These are phyloP conservation scores for Viola pubescens DNA, from an alignment of 441 rosid genomes.

Conservation along the genomic window DNA sequence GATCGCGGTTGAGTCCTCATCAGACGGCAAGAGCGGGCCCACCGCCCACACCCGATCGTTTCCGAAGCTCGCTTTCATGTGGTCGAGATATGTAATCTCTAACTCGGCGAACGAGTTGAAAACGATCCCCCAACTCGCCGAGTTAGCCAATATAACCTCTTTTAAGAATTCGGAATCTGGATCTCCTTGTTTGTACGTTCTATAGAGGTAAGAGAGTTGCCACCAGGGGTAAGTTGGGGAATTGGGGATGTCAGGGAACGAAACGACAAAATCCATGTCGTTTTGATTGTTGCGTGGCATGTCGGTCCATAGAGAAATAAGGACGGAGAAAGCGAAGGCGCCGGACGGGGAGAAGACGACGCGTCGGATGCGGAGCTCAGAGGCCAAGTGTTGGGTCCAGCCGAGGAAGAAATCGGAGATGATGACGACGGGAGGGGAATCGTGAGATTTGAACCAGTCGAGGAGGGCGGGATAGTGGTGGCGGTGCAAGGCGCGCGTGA, in stretches of 20 bases:
- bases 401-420: slow-evolving; percentile 62
- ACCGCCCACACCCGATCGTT: slow-evolving; percentile 40
- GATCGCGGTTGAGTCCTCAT: not conserved
- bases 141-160: slow-evolving; percentile 20
- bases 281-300: slow-evolving; percentile 19
- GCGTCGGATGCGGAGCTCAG: slow-evolving; percentile 30
- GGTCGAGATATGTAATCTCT: slow-evolving; percentile 34
- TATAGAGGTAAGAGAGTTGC: slow-evolving; percentile 39
- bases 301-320: slow-evolving; percentile 26
- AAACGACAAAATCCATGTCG: slow-evolving; percentile 9
- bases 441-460: slow-evolving; percentile 39
- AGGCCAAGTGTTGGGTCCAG: slow-evolving; percentile 43
- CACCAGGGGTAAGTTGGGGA: slow-evolving; percentile 31
- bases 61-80: slow-evolving; percentile 24
- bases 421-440: slow-evolving; percentile 39
- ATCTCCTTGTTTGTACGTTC: slow-evolving; percentile 24
- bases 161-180: slow-evolving; percentile 25
- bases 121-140: slow-evolving; percentile 35
- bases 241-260: slow-evolving; percentile 31
- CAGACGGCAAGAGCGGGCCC: slow-evolving; percentile 28
- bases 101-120: slow-evolving; percentile 34
- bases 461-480: slow-evolving; percentile 34
- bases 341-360: slow-evolving; percentile 46
- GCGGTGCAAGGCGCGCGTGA: slow-evolving; percentile 31
- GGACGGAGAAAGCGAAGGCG: slow-evolving; percentile 24